Evolutionary conservation across 805 yeast genomes (phyloP).

Genomic region (Jamesozyma spencerorum): DNA sequence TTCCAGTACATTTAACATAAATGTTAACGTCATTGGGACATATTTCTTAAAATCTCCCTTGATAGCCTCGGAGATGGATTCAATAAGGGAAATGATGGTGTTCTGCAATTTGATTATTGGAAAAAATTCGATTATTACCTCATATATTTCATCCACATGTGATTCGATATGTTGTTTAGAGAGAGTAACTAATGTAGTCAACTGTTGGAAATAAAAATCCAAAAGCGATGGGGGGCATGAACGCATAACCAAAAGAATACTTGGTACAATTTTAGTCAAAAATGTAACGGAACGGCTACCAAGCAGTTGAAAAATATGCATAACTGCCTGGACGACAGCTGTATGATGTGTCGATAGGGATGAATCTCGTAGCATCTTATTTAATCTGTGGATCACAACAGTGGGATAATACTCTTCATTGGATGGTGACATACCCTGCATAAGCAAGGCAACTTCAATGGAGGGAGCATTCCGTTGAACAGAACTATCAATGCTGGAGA

Average conservation of each 20-base stretch:
- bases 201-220: conserved; percentile 82
- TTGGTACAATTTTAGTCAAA: conserved; percentile 79
- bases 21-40: conserved; percentile 66
- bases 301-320: conserved; percentile 80
- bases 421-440: conserved; percentile 92
- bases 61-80: conserved; percentile 73
- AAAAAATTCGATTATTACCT: conserved; percentile 67
- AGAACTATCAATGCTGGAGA: conserved; percentile 37
- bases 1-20: conserved; percentile 68
- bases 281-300: conserved; percentile 88
- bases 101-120: conserved; percentile 54
- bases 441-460: conserved; percentile 76
- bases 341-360: conserved; percentile 82
- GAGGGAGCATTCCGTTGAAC: conserved; percentile 84
- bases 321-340: conserved; percentile 86
- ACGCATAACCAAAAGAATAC: conserved; percentile 75
- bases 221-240: conserved; percentile 69
- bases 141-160: conserved; percentile 65
- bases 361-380: conserved; percentile 77
- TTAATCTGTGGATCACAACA: conserved; percentile 77
- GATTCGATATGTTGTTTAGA: conserved; percentile 89
- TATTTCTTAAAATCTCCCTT: conserved; percentile 88
- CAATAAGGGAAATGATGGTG: conserved; percentile 71
- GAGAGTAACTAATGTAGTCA: conserved; percentile 67
- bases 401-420: conserved; percentile 91